phyloP scores from a whole-genome alignment of 1,139 yeast genomes.

The Sugiyamaella sp. region DNA sequence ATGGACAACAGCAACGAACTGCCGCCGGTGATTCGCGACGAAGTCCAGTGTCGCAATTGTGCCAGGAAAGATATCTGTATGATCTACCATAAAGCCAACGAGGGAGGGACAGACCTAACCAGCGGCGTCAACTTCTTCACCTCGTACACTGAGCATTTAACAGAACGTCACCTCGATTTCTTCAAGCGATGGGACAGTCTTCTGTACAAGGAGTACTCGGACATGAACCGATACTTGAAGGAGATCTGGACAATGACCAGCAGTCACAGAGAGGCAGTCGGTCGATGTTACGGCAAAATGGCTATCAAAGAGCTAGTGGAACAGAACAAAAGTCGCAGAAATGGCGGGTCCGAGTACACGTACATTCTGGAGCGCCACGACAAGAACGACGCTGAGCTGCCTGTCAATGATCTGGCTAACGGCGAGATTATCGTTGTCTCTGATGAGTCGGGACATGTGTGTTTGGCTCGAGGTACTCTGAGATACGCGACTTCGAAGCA shows the following conservation, averaged over 20 bases:
- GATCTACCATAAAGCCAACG: slow-evolving; percentile 59
- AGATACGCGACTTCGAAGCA: slow-evolving; percentile 46
- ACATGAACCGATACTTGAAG: slow-evolving; percentile 54
- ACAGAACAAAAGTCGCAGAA: slow-evolving; percentile 14
- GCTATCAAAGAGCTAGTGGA: slow-evolving; percentile 23
- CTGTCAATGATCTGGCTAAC: slow-evolving; percentile 27
- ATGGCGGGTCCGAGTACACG: slow-evolving; percentile 21
- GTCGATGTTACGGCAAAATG: slow-evolving; percentile 54
- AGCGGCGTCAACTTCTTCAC: slow-evolving; percentile 48
- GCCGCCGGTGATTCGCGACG: slow-evolving; percentile 62
- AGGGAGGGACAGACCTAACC: slow-evolving; percentile 59
- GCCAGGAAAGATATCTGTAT: slow-evolving; percentile 65
- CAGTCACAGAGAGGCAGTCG: slow-evolving; percentile 61
- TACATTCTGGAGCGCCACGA: slow-evolving; percentile 26
- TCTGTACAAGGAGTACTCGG: slow-evolving; percentile 73
- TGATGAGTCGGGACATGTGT: slow-evolving; percentile 79
- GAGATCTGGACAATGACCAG: slow-evolving; percentile 74
- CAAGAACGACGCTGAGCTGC: slow-evolving; percentile 20
- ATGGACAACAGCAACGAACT: slow-evolving; percentile 50
- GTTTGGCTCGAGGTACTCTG: slow-evolving; percentile 66
- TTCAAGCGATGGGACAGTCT: slow-evolving; percentile 73
- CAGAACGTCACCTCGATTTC: slow-evolving; percentile 53
- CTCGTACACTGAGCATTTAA: slow-evolving; percentile 56
- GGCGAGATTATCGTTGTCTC: slow-evolving; percentile 61
- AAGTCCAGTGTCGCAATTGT: slow-evolving; percentile 68